phyloP scores from a whole-genome alignment of 2,329 filamentous ascomycete genomes.

The Onygenales sp. region DNA sequence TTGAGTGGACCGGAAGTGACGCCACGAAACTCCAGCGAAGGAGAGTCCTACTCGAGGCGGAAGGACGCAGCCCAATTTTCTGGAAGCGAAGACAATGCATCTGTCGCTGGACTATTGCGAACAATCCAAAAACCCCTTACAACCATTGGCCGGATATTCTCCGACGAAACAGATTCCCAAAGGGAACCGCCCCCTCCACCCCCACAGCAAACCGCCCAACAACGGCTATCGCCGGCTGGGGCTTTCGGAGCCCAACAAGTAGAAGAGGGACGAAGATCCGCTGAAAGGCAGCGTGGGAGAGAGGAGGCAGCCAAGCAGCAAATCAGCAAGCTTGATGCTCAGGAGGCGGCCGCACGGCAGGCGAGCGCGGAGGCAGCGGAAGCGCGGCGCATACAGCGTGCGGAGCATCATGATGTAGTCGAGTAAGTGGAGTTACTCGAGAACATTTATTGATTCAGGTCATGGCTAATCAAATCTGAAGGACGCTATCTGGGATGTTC shows the following conservation, averaged over 20 bases:
- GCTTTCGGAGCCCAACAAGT: neutral
- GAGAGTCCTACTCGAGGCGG: conserved; percentile 42
- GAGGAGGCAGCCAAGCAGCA: conserved; percentile 19
- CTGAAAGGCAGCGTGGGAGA: conserved; percentile 16
- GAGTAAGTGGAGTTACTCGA: conserved; percentile 42
- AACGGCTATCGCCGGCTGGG: neutral
- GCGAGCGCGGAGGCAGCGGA: conserved; percentile 85
- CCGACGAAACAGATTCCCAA: conserved; percentile 48
- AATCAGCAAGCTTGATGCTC: conserved; percentile 51
- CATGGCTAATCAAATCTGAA: conserved; percentile 13
- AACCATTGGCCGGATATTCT: conserved; percentile 91
- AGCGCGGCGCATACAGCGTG: conserved; percentile 68
- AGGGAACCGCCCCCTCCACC: conserved; percentile 34
- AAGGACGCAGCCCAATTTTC: conserved; percentile 30
- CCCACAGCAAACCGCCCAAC: conserved; percentile 4
- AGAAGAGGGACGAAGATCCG: conserved; percentile 18
- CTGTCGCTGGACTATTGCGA: conserved; percentile 74
- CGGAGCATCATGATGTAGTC: conserved; percentile 83
- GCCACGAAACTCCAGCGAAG: conserved; percentile 50
- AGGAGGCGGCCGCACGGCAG: conserved; percentile 82
- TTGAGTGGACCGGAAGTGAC: conserved; percentile 49
- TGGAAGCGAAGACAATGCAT: conserved; percentile 60
- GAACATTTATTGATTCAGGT: neutral
- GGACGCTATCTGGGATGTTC: conserved; percentile 89
- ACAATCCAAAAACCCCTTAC: conserved; percentile 86